Base-by-base conservation (phyloP, 352 stramenopile species). In the Phytophthora idaei region DNA sequence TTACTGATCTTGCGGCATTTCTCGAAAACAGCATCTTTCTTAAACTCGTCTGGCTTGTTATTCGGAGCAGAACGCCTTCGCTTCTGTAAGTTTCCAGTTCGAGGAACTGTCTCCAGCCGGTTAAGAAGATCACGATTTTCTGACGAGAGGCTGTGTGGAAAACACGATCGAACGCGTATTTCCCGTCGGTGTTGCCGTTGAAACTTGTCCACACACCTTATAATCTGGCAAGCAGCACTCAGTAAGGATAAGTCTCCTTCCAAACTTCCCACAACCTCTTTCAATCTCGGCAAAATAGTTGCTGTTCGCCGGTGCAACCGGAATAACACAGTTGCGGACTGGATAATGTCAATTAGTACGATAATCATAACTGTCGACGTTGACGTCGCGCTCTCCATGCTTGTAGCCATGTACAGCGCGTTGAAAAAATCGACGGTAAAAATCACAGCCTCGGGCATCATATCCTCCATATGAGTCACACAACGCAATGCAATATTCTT, bases 391-490 rank as follows among this genome's bases (percentile, higher is more conserved):
- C 49, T 71, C 21, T 77, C 58, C 64, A 74, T 70, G 28, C 45
- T 62, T 12, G 67, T 73, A 4, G 69, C 28, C 52, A 68, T 57
- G 39, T 77, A 74, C 25, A 77, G 14, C 0, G 60, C 70, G 11
- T 74, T 74, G 52, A 74, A 77, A 10, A 77, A 71, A 32, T 77
- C 70, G 5, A 74, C 65, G 0, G 68, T 66, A 28, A 77, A 60
- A 17, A 74, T 74, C 12, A 77, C 54, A 59, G 84, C 58, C 66
- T 71, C 70, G 0, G 74, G 74, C 32, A 81, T 62, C 44, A 74
- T 66, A 17, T 77, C 69, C 17, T 77, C 69, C 49, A 74, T 46
- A 49, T 71, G 64, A 7, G 53, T 45, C 3, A 64, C 57, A 12
- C 57, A 69, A 0, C 49, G 64, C 3, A 69, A 42, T 4, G 57